Conservation (phyloP, 345 rosid species). For the Salix dunnii region DNA sequence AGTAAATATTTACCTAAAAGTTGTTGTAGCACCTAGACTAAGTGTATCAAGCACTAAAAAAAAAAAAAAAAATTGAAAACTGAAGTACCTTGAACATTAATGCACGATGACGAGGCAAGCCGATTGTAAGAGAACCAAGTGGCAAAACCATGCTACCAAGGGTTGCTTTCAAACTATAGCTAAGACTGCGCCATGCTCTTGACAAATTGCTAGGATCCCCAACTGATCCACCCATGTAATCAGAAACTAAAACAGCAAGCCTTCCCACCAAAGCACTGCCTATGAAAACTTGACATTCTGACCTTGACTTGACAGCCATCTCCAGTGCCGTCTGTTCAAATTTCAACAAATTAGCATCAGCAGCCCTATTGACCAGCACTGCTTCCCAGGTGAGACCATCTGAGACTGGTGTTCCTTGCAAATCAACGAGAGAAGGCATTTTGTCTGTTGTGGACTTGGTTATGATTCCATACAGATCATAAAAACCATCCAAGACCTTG, state of each 20-base stretch:
- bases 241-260: slow-evolving; percentile 78
- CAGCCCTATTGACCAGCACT: slow-evolving; percentile 73
- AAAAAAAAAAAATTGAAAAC: not conserved
- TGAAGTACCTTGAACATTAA: slow-evolving; percentile 75
- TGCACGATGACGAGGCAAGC: slow-evolving; percentile 97
- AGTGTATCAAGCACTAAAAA: not conserved
- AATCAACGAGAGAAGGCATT: slow-evolving; percentile 85
- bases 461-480: slow-evolving; percentile 71
- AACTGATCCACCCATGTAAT: slow-evolving; percentile 93
- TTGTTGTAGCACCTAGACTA: not conserved
- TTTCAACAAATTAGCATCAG: slow-evolving; percentile 67
- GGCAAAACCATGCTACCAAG: slow-evolving; percentile 86
- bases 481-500: slow-evolving; percentile 94
- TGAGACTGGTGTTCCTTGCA: slow-evolving; percentile 68
- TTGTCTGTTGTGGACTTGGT: slow-evolving; percentile 49
- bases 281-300: slow-evolving; percentile 40
- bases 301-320: slow-evolving; percentile 57
- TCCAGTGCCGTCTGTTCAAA: slow-evolving; percentile 76
- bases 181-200: slow-evolving; percentile 73
- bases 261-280: slow-evolving; percentile 50
- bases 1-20: not conserved
- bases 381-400: slow-evolving; percentile 75
- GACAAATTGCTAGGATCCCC: slow-evolving; percentile 64
- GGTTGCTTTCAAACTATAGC: slow-evolving; percentile 68
- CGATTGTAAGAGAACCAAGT: slow-evolving; percentile 81